Conservation (phyloP, 1,284 basidiomycete genomes). For the Boletus sp. region DNA sequence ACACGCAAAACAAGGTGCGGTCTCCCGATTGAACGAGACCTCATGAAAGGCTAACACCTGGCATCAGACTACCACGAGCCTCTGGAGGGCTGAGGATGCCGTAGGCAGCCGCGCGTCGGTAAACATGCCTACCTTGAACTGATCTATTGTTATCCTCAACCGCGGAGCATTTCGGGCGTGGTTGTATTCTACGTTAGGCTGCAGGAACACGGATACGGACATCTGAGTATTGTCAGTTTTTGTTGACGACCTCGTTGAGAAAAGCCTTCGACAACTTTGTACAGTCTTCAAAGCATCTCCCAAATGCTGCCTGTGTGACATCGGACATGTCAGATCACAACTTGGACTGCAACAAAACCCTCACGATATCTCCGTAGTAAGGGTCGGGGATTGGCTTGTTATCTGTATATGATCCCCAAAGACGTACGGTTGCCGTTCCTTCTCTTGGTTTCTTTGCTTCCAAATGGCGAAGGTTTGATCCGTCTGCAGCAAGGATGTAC, state of each 20-base stretch:
- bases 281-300: slow-evolving; percentile 62
- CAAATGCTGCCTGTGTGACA: slow-evolving; percentile 43
- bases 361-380: slow-evolving; percentile 67
- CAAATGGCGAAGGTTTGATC: slow-evolving; percentile 58
- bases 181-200: slow-evolving; percentile 13
- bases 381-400: slow-evolving; percentile 64
- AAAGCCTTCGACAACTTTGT: slow-evolving; percentile 68
- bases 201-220: neutral
- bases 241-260: slow-evolving; percentile 52
- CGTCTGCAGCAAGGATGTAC: slow-evolving; percentile 70
- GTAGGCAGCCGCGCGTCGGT: slow-evolving; percentile 73
- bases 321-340: neutral
- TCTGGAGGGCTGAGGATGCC: slow-evolving; percentile 82
- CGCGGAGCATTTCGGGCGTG: neutral
- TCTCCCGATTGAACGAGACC: neutral
- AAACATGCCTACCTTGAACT: slow-evolving; percentile 68
- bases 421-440: slow-evolving; percentile 53
- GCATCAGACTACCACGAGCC: slow-evolving; percentile 69
- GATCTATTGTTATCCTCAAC: slow-evolving; percentile 5
- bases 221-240: slow-evolving; percentile 24
- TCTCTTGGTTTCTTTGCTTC: slow-evolving; percentile 48
- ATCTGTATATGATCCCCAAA: slow-evolving; percentile 76
- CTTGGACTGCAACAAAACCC: slow-evolving; percentile 15
- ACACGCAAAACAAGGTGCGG: slow-evolving; percentile 80
- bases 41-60: slow-evolving; percentile 1